Percentiles rank a stretch among this genome's conserved stretches.
phyloP scores from a whole-genome alignment of 176 grass and related monocot species.

The Aegilops bicornis region DNA sequence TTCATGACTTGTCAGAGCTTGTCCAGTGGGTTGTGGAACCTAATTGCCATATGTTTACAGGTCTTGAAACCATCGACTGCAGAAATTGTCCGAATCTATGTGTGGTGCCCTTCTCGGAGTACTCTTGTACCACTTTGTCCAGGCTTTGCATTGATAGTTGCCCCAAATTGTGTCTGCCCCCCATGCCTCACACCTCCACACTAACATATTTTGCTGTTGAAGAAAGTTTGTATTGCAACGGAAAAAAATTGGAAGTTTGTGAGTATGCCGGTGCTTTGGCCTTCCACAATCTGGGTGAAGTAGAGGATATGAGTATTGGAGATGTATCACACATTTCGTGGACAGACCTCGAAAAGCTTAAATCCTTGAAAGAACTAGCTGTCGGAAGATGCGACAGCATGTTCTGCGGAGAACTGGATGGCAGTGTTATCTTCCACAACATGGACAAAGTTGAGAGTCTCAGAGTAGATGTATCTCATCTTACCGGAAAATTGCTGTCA shows the following conservation, averaged over 20 bases:
- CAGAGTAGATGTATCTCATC: neutral
- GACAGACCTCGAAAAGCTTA: neutral
- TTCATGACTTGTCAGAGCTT: neutral
- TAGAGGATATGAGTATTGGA: neutral
- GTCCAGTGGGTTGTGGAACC: neutral
- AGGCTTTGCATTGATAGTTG: fast-evolving
- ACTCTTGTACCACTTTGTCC: neutral
- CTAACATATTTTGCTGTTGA: neutral
- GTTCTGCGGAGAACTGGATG: neutral
- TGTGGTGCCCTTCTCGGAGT: neutral
- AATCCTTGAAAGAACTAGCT: neutral
- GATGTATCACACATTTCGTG: neutral
- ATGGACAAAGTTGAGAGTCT: neutral
- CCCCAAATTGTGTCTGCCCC: neutral
- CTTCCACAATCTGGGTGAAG: neutral
- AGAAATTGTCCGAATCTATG: neutral
- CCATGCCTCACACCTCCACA: neutral
- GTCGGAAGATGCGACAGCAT: neutral
- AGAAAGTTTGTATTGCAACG: neutral
- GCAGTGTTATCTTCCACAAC: neutral
- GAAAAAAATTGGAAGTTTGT: neutral
- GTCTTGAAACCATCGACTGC: neutral
- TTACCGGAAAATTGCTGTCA: neutral
- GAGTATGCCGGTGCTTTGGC: neutral
- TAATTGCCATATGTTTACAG: neutral